These are phyloP conservation scores for Linderniella brevidens DNA, from an alignment of 257 asterid species.

Conservation along the genomic window DNA sequence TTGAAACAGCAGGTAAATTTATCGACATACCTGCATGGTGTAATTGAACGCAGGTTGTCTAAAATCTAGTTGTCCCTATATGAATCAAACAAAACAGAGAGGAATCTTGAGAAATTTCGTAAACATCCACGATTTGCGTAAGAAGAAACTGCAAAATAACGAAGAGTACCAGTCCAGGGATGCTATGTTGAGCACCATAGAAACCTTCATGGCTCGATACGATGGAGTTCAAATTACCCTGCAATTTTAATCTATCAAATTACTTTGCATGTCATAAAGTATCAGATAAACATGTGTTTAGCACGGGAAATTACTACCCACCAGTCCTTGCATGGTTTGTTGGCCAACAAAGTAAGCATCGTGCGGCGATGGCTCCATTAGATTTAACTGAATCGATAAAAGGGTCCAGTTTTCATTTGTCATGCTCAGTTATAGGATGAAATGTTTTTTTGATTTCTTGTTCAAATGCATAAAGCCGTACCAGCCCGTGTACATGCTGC, in stretches of 20 bases:
- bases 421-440: not conserved
- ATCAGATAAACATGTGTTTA: constrained; percentile 6
- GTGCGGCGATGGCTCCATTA: constrained; percentile 85
- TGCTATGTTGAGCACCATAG: constrained; percentile 52
- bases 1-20: too few species aligned
- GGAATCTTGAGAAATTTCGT: constrained; percentile 4
- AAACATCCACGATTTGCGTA: constrained; percentile 1
- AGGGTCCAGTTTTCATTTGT: constrained; percentile 9
- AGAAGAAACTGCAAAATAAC: not conserved
- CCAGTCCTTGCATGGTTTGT: constrained; percentile 74
- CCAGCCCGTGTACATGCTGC: constrained; percentile 84
- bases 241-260: constrained; percentile 7
- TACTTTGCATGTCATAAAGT: not conserved
- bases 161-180: constrained; percentile 54
- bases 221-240: constrained; percentile 65
- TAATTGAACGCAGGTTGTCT: constrained; percentile 59
- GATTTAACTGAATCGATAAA: constrained; percentile 53
- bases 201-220: constrained; percentile 61
- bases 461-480: constrained; percentile 15
- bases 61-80: constrained; percentile 79
- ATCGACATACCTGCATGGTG: constrained; percentile 43
- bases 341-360: constrained; percentile 69
- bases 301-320: constrained; percentile 15
- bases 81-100: constrained; percentile 8
- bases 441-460: not conserved